Percentiles rank a stretch among this genome's conserved stretches.
phyloP scores from a whole-genome alignment of 148 eudicot genomes.

The Amaranthus palmeri region DNA sequence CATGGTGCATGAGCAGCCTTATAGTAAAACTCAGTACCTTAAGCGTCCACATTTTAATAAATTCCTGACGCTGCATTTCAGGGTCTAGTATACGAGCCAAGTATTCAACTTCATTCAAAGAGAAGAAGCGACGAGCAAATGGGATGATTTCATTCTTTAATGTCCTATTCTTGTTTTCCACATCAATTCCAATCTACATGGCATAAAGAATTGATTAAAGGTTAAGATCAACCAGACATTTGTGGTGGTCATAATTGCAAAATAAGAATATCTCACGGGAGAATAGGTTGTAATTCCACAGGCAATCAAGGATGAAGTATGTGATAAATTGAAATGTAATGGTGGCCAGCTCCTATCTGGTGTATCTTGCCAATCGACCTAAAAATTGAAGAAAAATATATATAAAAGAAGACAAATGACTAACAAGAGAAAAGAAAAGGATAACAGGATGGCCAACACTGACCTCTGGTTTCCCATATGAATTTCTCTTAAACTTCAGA shows the following conservation, averaged over 20 bases:
- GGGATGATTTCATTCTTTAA: slow-evolving; percentile 50
- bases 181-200: slow-evolving; percentile 83
- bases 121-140: slow-evolving; percentile 76
- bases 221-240: slow-evolving; percentile 4
- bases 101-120: slow-evolving; percentile 50
- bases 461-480: slow-evolving; percentile 91
- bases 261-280: slow-evolving; percentile 35
- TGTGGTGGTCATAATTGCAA: neutral
- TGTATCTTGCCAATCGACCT: slow-evolving; percentile 58
- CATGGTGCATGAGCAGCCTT: neutral
- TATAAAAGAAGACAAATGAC: neutral
- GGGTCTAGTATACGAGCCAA: slow-evolving; percentile 57
- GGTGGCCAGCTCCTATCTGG: slow-evolving; percentile 39
- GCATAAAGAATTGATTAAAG: neutral
- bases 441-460: slow-evolving; percentile 6
- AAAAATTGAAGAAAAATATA: neutral
- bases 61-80: slow-evolving; percentile 53
- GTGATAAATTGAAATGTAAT: slow-evolving; percentile 81
- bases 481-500: slow-evolving; percentile 65
- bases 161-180: slow-evolving; percentile 69
- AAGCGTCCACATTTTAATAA: slow-evolving; percentile 76
- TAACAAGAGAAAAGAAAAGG: neutral
- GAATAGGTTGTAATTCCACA: slow-evolving; percentile 65
- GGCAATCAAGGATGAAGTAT: slow-evolving; percentile 80
- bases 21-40: slow-evolving; percentile 34